Conservation (phyloP, 441 rosid species). For the Codiaeum variegatum region DNA sequence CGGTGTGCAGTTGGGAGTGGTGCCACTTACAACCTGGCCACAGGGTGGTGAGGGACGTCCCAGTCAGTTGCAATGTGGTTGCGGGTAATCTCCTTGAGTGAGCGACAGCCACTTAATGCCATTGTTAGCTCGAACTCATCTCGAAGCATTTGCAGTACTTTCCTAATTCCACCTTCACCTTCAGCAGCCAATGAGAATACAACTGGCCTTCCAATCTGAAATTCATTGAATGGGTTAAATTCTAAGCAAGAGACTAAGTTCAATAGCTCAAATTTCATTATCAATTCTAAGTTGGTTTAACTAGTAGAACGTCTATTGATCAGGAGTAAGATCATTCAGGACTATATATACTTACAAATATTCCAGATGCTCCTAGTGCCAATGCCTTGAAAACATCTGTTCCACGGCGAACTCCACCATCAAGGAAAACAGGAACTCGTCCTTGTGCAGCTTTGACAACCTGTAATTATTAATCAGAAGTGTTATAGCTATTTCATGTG, state of each 20-base stretch:
- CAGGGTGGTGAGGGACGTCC: conserved; percentile 46
- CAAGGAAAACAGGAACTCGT: conserved; percentile 78
- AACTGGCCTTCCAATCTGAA: conserved; percentile 92
- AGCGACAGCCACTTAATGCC: conserved; percentile 88
- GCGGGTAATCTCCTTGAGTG: conserved; percentile 70
- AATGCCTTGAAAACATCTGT: conserved; percentile 95
- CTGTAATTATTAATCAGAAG: conserved; percentile 25
- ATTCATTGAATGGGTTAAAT: neutral
- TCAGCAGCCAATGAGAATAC: conserved; percentile 77
- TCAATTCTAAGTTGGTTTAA: neutral
- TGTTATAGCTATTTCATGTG: neutral
- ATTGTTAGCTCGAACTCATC: conserved; percentile 89
- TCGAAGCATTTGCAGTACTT: conserved; percentile 70
- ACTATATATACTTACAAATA: conserved; percentile 61
- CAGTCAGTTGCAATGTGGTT: conserved; percentile 63
- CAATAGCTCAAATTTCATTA: neutral
- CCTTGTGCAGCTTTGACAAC: conserved; percentile 88
- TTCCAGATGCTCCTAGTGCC: conserved; percentile 92
- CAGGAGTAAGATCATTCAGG: neutral
- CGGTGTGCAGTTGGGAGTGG: neutral
- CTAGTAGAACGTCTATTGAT: neutral
- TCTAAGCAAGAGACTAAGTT: neutral
- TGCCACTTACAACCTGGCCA: conserved; percentile 47
- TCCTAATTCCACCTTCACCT: conserved; percentile 78
- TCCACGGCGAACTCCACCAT: conserved; percentile 95